Percentiles rank a stretch among this genome's conserved stretches.
Conservation (phyloP, 2,329 filamentous ascomycete genomes). For the Colletotrichum brevisporum region DNA sequence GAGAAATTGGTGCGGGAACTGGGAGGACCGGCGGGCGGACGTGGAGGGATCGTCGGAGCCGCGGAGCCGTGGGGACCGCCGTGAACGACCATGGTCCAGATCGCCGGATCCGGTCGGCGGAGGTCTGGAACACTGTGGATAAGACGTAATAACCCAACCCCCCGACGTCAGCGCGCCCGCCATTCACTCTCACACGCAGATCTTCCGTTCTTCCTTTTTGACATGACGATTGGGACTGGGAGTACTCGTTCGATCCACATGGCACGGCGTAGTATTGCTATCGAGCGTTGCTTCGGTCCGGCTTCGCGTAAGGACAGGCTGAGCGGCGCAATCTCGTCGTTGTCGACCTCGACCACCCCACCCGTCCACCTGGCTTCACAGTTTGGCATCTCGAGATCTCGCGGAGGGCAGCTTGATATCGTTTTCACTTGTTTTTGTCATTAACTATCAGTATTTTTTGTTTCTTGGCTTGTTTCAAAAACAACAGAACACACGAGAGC, state of each 20-base stretch:
- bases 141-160: background rate
- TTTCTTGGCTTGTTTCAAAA: slow-evolving; percentile 19
- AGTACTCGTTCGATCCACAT: background rate
- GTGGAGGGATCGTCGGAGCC: slow-evolving; percentile 8
- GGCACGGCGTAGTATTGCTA: slow-evolving; percentile 23
- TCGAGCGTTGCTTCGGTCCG: slow-evolving; percentile 14
- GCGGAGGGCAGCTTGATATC: slow-evolving; percentile 4
- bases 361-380: slow-evolving; percentile 36
- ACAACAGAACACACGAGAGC: slow-evolving; percentile 4
- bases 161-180: background rate
- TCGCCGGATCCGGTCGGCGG: slow-evolving; percentile 5
- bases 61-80: slow-evolving; percentile 2
- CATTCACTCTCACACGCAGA: background rate
- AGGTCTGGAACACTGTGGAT: background rate
- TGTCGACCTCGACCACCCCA: slow-evolving; percentile 10
- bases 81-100: slow-evolving; percentile 2
- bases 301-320: slow-evolving; percentile 10
- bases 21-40: slow-evolving; percentile 1
- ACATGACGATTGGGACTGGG: background rate
- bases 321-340: slow-evolving; percentile 13
- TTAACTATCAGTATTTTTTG: slow-evolving; percentile 40
- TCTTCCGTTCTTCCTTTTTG: background rate
- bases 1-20: background rate
- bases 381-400: slow-evolving; percentile 27
- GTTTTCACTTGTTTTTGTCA: slow-evolving; percentile 40